Conservation (phyloP, 2,329 filamentous ascomycete species). For the Colletotrichum sp. region DNA sequence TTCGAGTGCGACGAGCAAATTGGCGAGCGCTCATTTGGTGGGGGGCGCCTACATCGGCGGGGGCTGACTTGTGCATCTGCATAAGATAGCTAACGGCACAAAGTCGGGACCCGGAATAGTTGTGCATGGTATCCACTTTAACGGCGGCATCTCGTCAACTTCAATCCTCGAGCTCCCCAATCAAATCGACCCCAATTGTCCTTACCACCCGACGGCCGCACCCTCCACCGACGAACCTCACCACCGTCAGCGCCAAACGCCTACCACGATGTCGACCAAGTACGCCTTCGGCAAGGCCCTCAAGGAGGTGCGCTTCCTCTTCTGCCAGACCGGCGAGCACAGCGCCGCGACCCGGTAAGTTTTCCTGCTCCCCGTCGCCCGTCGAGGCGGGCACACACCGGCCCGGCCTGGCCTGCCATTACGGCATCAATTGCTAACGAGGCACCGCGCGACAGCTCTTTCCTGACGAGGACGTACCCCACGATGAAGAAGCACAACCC, state of each 20-base stretch:
- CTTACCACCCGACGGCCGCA: neutral
- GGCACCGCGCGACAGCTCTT: conserved; percentile 64
- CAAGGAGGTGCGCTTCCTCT: conserved; percentile 95
- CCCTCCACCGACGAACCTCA: neutral
- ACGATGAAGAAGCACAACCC: conserved; percentile 99
- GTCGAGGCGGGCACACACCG: neutral
- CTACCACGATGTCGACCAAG: conserved; percentile 75
- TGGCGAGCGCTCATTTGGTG: neutral
- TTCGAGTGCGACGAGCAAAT: neutral
- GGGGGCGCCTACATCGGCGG: neutral
- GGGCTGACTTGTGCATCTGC: neutral
- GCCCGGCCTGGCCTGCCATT: neutral
- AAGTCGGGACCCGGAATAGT: neutral
- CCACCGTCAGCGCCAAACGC: conserved; percentile 7
- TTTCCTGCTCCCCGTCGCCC: neutral
- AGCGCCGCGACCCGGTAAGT: conserved; percentile 86
- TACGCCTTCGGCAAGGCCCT: conserved; percentile 89
- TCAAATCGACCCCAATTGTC: conserved; percentile 24
- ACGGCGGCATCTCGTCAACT: conserved; percentile 9
- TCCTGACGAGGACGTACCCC: conserved; percentile 89
- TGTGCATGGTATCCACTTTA: neutral
- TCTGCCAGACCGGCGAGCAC: conserved; percentile 93
- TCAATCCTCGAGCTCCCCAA: conserved; percentile 19
- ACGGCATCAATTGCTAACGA: conserved; percentile 19
- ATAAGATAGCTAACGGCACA: neutral